Evolutionary conservation across 768 basidiomycete species (phyloP).

Genomic region (Naganishia vishniacii): DNA sequence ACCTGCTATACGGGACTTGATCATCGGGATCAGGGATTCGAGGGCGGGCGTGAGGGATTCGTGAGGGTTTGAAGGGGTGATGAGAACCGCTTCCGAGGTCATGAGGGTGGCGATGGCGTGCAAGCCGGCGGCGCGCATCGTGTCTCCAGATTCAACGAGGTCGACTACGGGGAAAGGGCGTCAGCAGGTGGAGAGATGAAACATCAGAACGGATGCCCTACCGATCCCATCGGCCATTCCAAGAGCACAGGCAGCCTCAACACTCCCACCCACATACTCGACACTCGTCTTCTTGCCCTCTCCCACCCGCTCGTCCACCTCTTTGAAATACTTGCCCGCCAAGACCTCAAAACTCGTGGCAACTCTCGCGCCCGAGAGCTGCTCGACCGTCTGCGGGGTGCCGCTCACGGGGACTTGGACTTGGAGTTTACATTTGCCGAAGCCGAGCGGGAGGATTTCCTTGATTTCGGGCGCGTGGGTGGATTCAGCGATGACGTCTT

Average conservation of each 20-base stretch:
- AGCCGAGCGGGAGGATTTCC: conserved; percentile 75
- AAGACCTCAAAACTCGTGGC: conserved; percentile 95
- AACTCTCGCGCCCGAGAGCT: conserved; percentile 82
- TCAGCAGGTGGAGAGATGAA: not conserved
- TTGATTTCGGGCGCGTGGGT: conserved; percentile 71
- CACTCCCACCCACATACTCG: conserved; percentile 94
- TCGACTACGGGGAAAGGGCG: not conserved
- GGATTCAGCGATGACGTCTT: conserved; percentile 91
- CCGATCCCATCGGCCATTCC: conserved; percentile 96
- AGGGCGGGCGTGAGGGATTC: conserved; percentile 54
- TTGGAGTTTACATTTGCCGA: conserved; percentile 79
- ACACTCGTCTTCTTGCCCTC: conserved; percentile 65
- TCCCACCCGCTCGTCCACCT: conserved; percentile 57
- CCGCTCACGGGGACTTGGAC: conserved; percentile 81
- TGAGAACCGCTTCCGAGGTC: conserved; percentile 82
- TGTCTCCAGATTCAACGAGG: conserved; percentile 85
- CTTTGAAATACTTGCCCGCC: conserved; percentile 66
- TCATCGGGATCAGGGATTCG: conserved; percentile 64
- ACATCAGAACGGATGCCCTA: conserved; percentile 50
- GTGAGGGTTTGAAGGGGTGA: conserved; percentile 57
- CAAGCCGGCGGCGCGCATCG: conserved; percentile 96
- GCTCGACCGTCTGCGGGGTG: conserved; percentile 64
- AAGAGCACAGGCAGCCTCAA: conserved; percentile 93
- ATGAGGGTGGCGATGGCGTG: conserved; percentile 87
- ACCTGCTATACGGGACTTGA: conserved; percentile 83